Evolutionary conservation across 352 stramenopile genomes (phyloP), one percentile per base, ranked within the genome.

Genomic region (Globisporangium acanthophoron): DNA sequence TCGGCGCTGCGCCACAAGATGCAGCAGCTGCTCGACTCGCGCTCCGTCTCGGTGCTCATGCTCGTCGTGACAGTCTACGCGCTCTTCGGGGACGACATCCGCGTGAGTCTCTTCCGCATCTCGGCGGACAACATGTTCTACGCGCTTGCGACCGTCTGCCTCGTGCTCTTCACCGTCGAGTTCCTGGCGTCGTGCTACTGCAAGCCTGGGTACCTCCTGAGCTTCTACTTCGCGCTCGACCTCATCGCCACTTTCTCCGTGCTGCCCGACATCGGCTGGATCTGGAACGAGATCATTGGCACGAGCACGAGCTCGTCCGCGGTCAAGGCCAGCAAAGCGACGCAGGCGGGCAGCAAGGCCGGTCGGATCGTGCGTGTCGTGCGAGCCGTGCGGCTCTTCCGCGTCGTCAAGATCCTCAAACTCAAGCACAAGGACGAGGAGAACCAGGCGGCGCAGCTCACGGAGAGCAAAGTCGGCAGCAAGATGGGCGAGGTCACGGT

Each of bases 201-300:
- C 44, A 88, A 90, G 60, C 75, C 83, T 3, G 62, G 76, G 35
- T 93, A 96, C 62, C 54, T 94, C 56, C 76, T 88, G 18, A 92
- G 87, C 54, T 98, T 98, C 60, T 98, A 98, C 75, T 96, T 96
- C 49, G 49, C 83, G 18, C 66, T 96, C 13, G 87, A 96, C 47
- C 69, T 96, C 56, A 88, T 96, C 44, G 81, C 87, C 20, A 90
- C 85, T 16, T 84, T 94, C 57, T 92, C 83, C 0, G 72, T 96
- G 39, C 59, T 96, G 6, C 82, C 84, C 0, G 87, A 96, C 51
- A 94, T 96, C 41, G 81, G 85, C 35, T 93, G 79, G 77, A 61
- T 92, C 47, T 94, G 78, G 78, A 67, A 69, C 31, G 57, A 74
- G n/a, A 92, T 94, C 56, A 85, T 90, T 48, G 80, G 81, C 24